These are phyloP conservation scores for Codiaeum variegatum DNA, from an alignment of 441 rosid species.

Conservation along the genomic window DNA sequence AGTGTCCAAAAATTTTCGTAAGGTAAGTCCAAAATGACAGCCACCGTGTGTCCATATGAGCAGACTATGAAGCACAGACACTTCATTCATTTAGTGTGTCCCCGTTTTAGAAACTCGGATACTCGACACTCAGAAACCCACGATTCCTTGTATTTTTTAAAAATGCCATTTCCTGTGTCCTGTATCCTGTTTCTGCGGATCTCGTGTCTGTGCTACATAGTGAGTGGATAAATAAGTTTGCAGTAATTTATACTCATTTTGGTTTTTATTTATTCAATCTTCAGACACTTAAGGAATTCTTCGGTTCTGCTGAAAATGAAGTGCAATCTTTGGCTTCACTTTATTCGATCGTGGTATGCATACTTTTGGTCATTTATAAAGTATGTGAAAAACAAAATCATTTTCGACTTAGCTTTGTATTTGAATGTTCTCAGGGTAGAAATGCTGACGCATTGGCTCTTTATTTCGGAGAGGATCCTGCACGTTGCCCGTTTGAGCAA, in stretches of 20 bases:
- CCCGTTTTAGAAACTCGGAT: no score
- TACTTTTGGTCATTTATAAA: not conserved
- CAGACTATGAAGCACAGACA: no score
- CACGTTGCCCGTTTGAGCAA: conserved; percentile 89
- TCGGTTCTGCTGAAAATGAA: conserved; percentile 74
- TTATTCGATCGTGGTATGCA: conserved; percentile 77
- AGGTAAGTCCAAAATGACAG: conserved; percentile 35
- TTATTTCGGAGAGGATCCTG: conserved; percentile 96
- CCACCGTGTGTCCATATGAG: conserved; percentile 13
- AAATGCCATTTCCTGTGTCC: no score
- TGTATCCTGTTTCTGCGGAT: no score
- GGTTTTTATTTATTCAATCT: not conserved
- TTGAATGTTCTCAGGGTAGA: conserved; percentile 61
- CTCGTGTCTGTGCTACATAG: no score
- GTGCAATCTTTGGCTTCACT: conserved; percentile 77
- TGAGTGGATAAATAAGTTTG: not conserved
- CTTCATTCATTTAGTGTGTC: no score
- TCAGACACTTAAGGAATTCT: conserved; percentile 69
- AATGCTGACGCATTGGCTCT: conserved; percentile 84
- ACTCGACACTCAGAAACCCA: no score
- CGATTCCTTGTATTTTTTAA: no score
- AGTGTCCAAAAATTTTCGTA: conserved; percentile 58
- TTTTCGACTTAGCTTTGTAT: conserved; percentile 20
- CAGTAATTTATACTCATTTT: not conserved
- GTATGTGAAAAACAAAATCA: conserved; percentile 6